Conservation (phyloP, 2,329 filamentous ascomycete species). For the Xylaria sp. region DNA sequence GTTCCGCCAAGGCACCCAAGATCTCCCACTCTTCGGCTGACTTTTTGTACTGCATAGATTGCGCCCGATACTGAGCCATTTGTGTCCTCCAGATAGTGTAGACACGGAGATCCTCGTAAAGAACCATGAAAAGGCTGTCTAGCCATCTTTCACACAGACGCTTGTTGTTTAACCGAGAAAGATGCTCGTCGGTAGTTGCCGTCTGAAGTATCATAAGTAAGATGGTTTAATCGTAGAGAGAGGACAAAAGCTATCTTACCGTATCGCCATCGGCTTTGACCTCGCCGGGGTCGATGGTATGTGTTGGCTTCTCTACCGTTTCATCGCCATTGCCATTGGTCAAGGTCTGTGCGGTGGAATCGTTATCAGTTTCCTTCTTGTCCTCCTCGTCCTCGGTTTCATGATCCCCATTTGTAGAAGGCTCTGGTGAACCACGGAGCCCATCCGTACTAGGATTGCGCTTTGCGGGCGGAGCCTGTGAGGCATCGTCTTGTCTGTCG, state of each 20-base stretch:
- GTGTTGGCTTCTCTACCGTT: slow-evolving; percentile 78
- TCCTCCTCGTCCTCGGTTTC: slow-evolving; percentile 51
- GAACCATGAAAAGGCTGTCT: slow-evolving; percentile 98
- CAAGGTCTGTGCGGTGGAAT: slow-evolving; percentile 49
- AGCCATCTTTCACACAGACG: slow-evolving; percentile 97
- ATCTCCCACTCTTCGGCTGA: slow-evolving; percentile 99
- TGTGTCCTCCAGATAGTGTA: slow-evolving; percentile 99
- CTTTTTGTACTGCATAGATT: slow-evolving; percentile 96
- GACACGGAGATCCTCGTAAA: slow-evolving; percentile 96
- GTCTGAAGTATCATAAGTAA: slow-evolving; percentile 57
- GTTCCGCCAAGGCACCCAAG: slow-evolving; percentile 88
- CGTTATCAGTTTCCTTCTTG: slow-evolving; percentile 46
- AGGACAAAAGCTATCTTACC: slow-evolving; percentile 24
- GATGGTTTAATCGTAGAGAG: background rate
- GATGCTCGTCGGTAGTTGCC: slow-evolving; percentile 73
- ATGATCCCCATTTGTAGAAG: slow-evolving; percentile 60
- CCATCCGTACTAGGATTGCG: slow-evolving; percentile 84
- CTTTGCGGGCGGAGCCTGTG: slow-evolving; percentile 59
- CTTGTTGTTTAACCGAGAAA: slow-evolving; percentile 96
- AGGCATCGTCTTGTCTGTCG: slow-evolving; percentile 75
- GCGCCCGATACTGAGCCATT: slow-evolving; percentile 93
- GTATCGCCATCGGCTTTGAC: slow-evolving; percentile 72
- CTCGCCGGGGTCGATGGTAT: slow-evolving; percentile 79
- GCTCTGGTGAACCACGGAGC: slow-evolving; percentile 75
- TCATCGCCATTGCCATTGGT: slow-evolving; percentile 53